Evolutionary conservation across 108 stramenopile species (phyloP).

Genomic region (Chaetoceros tenuissimus): DNA sequence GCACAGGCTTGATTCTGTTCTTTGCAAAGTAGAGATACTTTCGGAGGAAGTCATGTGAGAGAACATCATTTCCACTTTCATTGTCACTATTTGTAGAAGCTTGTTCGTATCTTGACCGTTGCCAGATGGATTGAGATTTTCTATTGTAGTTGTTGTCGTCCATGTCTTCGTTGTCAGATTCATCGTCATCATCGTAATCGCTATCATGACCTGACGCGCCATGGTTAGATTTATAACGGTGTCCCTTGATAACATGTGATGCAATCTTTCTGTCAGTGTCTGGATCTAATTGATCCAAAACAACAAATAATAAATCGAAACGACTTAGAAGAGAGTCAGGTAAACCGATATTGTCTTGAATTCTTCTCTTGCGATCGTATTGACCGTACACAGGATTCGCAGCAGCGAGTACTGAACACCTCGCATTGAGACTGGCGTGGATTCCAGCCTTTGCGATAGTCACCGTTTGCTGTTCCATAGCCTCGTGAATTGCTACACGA

Average conservation of each 20-base stretch:
- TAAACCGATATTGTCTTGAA: conserved; percentile 98
- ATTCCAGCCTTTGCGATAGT: conserved; percentile 99
- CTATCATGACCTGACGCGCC: conserved; percentile 68
- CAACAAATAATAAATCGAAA: conserved; percentile 99
- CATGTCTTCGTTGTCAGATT: conserved; percentile 40
- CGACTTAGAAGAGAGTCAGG: conserved; percentile 97
- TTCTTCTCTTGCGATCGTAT: conserved; percentile 90
- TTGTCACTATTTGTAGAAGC: background rate
- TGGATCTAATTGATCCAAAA: conserved; percentile 96
- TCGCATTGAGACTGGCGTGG: conserved; percentile 89
- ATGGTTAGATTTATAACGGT: conserved; percentile 84
- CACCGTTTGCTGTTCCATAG: conserved; percentile 99
- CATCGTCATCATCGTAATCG: conserved; percentile 75
- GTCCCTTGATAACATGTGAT: conserved; percentile 91
- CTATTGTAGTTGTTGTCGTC: conserved; percentile 15
- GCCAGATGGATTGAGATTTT: conserved; percentile 64
- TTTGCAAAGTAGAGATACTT: conserved; percentile 98
- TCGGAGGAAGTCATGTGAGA: conserved; percentile 91
- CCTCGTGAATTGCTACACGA: conserved; percentile 98
- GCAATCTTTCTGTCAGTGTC: conserved; percentile 90
- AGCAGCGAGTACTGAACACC: conserved; percentile 97
- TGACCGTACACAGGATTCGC: conserved; percentile 99
- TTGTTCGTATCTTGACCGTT: conserved; percentile 35
- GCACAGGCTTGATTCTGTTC: conserved; percentile 77
- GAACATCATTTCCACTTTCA: conserved; percentile 56